Base-by-base conservation (phyloP, 345 rosid genomes). In the Hevea brasiliensis region DNA sequence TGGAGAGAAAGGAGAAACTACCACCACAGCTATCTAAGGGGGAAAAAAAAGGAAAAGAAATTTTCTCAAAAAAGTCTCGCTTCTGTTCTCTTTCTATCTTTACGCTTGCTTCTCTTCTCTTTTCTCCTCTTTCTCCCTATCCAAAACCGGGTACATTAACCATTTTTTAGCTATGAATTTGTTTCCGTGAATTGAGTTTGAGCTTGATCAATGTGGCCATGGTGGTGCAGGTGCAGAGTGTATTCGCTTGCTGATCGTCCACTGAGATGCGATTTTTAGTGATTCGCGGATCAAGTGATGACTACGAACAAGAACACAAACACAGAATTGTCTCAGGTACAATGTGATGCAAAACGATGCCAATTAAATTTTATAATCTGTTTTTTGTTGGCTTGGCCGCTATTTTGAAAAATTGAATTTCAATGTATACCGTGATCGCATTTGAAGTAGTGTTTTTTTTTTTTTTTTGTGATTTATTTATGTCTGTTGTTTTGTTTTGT, bases 321-420 rank as follows among this genome's bases (percentile, higher is more conserved):
- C 77, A 72, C 74, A 45, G 97, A 86, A 66, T 70, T 85, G 45
- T 61, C 81, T 55, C 87, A 81, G 86, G 75, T 84, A 41, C 56
- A 17, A 70, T 41, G 59, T 54, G 26, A 53, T 54, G 32, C 29
- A 35, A 50, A 32, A 20, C n/a, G n/a, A 24, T 45, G 73, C 55
- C 55, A 7, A 7, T 44, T 11, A 32, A 32, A 44, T 44, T 11
- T 1, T 8, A 8, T 0, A 2, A 44, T 44, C 47, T 8, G 47
- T 4, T 35, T 29, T 12, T 3, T 54, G 21, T 3, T 32, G 8
- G 6, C n/a, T 50, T 27, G 57, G 8, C 26, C 23, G 24, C 56
- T 40, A 37, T 54, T 24, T 40, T 24, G 13, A 11, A n/a, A 9
- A n/a, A 9, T 27, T 29, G 21, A 37, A 11, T 18, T 56, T 23